Conservation (phyloP, 306 rosid species). For the Clitoria ternatea region DNA sequence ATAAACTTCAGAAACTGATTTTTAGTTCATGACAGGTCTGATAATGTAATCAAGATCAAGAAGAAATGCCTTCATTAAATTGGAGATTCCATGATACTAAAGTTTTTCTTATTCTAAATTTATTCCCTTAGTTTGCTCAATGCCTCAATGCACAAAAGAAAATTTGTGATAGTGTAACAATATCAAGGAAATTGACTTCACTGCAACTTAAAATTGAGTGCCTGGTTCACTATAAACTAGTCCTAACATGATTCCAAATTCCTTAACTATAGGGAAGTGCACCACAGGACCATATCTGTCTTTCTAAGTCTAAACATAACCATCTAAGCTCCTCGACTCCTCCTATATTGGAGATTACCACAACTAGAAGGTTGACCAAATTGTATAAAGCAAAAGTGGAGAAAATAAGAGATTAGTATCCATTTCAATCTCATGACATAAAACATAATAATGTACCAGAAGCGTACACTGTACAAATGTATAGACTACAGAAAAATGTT, state of each 20-base stretch:
- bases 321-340: neutral
- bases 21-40: neutral
- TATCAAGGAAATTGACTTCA: neutral
- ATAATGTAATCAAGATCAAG: constrained; percentile 2
- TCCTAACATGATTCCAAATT: neutral
- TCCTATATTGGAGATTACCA: neutral
- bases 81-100: neutral
- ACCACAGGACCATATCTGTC: neutral
- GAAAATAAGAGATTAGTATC: neutral
- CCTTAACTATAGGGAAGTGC: neutral
- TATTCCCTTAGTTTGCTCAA: constrained; percentile 7
- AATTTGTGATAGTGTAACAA: neutral
- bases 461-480: neutral
- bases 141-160: neutral
- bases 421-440: constrained; percentile 19
- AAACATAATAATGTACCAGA: neutral
- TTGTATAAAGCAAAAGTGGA: constrained; percentile 1
- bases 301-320: neutral
- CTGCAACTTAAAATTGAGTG: neutral
- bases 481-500: neutral
- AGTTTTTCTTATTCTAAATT: neutral
- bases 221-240: neutral
- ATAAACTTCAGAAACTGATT: neutral
- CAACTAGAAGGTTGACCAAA: neutral
- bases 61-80: constrained; percentile 1